Evolutionary conservation across 352 stramenopile genomes (phyloP), one percentile per base, ranked within the genome.

Genomic region (Aphanomyces euteiches): DNA sequence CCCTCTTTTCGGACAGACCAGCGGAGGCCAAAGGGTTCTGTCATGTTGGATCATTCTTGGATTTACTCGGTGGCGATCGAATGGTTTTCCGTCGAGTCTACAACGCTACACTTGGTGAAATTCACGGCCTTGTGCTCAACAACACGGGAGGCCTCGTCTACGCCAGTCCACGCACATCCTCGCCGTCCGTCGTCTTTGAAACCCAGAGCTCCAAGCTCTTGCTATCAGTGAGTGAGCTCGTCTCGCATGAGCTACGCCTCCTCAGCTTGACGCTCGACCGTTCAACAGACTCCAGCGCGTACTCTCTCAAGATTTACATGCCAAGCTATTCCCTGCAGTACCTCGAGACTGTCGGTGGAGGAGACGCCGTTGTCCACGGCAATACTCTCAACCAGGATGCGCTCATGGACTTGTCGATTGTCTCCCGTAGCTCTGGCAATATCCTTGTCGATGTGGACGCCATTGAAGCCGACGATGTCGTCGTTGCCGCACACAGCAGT

Each of bases 271-370:
- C 28, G 28, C 28, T 28, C 28, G 28, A 28, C 28, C 28, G 28
- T 28, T 2, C 28, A 2, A 28, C 0, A 28, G 28, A 28, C 28
- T 28, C 28, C 28, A 37, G 54, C 28, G 10, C 17, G 5, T 61
- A 61, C 28, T 39, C 43, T 19, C 7, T 61, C 5, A 17, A 61
- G 10, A 61, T 61, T 41, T 61, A 43, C 54, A 17, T 61, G 12
- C 54, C 54, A 13, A 61, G 28, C 10, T n/a, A 61, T 13, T 61
- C 54, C 0, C 17, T 61, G 12, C 54, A 61, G 15, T 61, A 61
- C 54, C 34, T 61, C 17, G 17, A 61, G 43, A 39, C 54, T 5
- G 21, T n/a, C 54, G 28, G 43, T 19, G 54, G 21, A 7, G 15
- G 54, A 12, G 54, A 61, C 54, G 37, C 21, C 7, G 34, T 61